A percentile compares a stretch with the other conserved stretches of the same genome.
These are phyloP conservation scores for Elsinoe australis DNA, from an alignment of 2,329 filamentous ascomycete genomes.

Conservation along the genomic window DNA sequence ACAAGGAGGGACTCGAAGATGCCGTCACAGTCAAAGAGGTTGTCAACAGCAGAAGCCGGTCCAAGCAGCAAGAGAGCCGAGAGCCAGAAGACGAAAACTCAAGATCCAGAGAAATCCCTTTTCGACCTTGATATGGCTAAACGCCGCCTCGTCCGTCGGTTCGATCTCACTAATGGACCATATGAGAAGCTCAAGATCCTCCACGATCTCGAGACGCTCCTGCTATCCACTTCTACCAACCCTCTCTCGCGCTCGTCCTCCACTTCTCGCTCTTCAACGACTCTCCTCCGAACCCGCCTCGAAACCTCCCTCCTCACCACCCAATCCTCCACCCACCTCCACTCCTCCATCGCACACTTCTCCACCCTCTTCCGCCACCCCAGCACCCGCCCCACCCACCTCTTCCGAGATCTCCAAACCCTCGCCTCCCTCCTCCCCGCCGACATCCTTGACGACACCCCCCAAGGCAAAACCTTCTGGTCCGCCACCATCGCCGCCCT, in stretches of 20 bases:
- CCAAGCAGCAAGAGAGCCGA: not conserved
- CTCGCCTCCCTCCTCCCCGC: conserved; percentile 55
- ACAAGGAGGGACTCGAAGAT: conserved; percentile 6
- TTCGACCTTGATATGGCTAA: conserved; percentile 66
- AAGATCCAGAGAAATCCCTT: conserved; percentile 4
- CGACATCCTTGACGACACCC: conserved; percentile 49
- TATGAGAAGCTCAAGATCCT: conserved; percentile 76
- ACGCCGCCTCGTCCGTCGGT: conserved; percentile 69
- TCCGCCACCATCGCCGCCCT: conserved; percentile 82
- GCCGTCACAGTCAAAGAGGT: not conserved
- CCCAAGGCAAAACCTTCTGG: conserved; percentile 71
- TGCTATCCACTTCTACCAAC: conserved; percentile 29
- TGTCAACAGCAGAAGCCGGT: not conserved
- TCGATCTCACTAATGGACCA: conserved; percentile 83
- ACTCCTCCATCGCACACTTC: conserved; percentile 23
- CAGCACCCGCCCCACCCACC: conserved; percentile 39
- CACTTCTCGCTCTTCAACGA: not conserved
- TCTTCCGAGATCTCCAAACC: conserved; percentile 45
- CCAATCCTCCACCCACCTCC: not conserved
- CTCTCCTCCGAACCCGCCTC: conserved; percentile 11
- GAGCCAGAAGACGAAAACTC: not conserved
- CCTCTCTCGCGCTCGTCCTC: not conserved
- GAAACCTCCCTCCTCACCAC: conserved; percentile 12
- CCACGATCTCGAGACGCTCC: conserved; percentile 70
- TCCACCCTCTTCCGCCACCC: conserved; percentile 37